phyloP scores from a whole-genome alignment of 352 stramenopile species.

The Phytopythium aichiense region DNA sequence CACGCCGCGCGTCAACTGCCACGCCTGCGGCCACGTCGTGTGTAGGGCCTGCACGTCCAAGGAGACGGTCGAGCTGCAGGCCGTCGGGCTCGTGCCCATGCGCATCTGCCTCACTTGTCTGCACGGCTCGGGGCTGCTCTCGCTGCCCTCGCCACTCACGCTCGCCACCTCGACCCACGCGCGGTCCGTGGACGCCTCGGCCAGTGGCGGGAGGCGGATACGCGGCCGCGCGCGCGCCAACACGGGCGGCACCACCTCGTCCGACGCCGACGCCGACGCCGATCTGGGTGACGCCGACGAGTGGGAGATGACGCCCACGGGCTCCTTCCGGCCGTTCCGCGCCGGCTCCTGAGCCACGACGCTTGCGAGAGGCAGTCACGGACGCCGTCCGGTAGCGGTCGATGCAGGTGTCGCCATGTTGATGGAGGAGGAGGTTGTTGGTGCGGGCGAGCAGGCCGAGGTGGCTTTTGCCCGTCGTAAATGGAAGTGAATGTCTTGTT shows the following conservation, averaged over 20 bases:
- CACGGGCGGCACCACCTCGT: constrained; percentile 2
- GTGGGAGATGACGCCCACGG: constrained; percentile 27
- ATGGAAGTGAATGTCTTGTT: no score
- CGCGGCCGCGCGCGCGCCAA: background rate
- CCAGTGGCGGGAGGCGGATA: background rate
- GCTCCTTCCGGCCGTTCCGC: constrained; percentile 24
- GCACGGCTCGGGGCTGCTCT: constrained; percentile 17
- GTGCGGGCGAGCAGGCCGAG: no score
- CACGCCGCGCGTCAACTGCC: constrained; percentile 37
- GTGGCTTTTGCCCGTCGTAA: no score
- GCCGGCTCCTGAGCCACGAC: constrained; percentile 7
- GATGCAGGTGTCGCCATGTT: no score
- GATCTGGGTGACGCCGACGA: constrained; percentile 13
- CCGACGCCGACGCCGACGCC: background rate
- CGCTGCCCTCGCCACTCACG: constrained; percentile 8
- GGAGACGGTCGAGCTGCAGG: constrained; percentile 32
- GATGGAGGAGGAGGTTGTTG: no score
- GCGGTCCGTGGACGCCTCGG: background rate
- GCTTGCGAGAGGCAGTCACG: no score
- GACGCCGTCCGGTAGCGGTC: no score
- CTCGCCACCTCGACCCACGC: background rate
- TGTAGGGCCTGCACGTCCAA: constrained; percentile 31
- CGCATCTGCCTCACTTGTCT: constrained; percentile 36
- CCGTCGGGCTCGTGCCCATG: constrained; percentile 35
- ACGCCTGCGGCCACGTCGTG: constrained; percentile 32